These are phyloP conservation scores for Amniculicola lignicola DNA, from an alignment of 495 filamentous ascomycete genomes.

Conservation along the genomic window DNA sequence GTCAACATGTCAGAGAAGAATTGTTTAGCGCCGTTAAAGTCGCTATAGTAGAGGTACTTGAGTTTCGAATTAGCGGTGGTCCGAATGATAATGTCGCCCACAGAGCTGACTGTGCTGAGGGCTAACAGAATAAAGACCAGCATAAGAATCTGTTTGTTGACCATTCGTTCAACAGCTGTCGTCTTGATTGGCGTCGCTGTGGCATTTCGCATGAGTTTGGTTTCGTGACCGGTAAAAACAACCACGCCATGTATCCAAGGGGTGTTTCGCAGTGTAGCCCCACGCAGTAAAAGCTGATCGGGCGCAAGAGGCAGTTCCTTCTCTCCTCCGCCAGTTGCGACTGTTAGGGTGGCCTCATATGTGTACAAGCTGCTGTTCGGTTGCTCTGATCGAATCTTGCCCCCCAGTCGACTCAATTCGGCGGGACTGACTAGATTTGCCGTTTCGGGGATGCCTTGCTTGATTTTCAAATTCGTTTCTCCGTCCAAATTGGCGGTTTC, in stretches of 20 bases:
- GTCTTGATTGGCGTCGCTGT: slow-evolving; percentile 97
- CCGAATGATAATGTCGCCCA: slow-evolving; percentile 82
- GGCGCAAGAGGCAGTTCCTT: slow-evolving; percentile 83
- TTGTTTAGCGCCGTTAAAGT: slow-evolving; percentile 61
- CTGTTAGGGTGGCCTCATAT: slow-evolving; percentile 93
- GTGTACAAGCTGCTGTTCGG: slow-evolving; percentile 99
- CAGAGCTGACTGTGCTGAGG: slow-evolving; percentile 83
- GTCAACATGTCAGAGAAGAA: slow-evolving; percentile 96
- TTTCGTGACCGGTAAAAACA: slow-evolving; percentile 98
- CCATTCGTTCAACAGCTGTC: slow-evolving; percentile 86
- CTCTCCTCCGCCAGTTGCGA: slow-evolving; percentile 90
- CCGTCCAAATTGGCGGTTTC: slow-evolving; percentile 98
- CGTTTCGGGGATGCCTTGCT: slow-evolving; percentile 95
- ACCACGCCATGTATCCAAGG: slow-evolving; percentile 97
- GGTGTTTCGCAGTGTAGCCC: slow-evolving; percentile 92
- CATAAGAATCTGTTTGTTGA: slow-evolving; percentile 91
- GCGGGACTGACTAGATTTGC: slow-evolving; percentile 78
- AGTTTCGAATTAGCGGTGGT: slow-evolving; percentile 55
- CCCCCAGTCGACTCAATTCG: slow-evolving; percentile 82
- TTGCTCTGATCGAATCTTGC: slow-evolving; percentile 88
- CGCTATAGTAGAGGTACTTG: slow-evolving; percentile 66
- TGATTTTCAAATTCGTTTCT: slow-evolving; percentile 98
- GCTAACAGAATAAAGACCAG: slow-evolving; percentile 78
- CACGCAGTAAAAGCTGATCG: slow-evolving; percentile 83
- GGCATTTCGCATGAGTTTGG: slow-evolving; percentile 98